A percentile compares a stretch with the other conserved stretches of the same genome.
phyloP scores from a whole-genome alignment of 2,329 filamentous ascomycete species.

The Phaeoacremonium minimum region DNA sequence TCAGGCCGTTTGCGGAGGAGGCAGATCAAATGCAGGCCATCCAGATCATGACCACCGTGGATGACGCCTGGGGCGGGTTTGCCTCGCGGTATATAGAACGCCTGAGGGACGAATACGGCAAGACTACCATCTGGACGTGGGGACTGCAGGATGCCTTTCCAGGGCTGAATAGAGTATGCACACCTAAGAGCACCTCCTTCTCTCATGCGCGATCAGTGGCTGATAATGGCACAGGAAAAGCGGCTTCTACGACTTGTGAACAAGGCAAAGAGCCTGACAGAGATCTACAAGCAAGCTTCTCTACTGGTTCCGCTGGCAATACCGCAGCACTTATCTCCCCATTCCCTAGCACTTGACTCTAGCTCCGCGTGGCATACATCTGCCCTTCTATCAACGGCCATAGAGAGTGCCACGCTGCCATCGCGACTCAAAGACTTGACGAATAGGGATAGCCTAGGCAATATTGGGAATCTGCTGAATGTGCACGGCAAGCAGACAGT shows the following conservation, averaged over 20 bases:
- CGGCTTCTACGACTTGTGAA: conserved; percentile 66
- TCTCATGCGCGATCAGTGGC: background rate
- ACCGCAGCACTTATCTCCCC: conserved; percentile 46
- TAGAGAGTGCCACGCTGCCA: conserved; percentile 77
- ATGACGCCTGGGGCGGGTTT: conserved; percentile 82
- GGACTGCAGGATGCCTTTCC: conserved; percentile 63
- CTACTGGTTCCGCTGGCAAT: conserved; percentile 73
- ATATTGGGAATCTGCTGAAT: conserved; percentile 65
- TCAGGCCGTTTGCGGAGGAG: conserved; percentile 85
- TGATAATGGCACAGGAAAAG: conserved; percentile 45
- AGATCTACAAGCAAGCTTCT: conserved; percentile 67
- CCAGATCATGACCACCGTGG: conserved; percentile 67
- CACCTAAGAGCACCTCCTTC: too few relatives aligned
- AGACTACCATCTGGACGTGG: conserved; percentile 83
- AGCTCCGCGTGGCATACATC: conserved; percentile 75
- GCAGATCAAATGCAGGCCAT: conserved; percentile 89
- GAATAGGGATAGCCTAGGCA: conserved; percentile 49
- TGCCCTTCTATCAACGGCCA: conserved; percentile 67
- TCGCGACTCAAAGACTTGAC: conserved; percentile 57
- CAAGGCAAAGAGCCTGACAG: conserved; percentile 65
- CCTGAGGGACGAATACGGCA: conserved; percentile 86
- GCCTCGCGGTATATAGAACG: conserved; percentile 68
- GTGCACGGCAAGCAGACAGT: conserved; percentile 76
- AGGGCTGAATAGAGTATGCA: conserved; percentile 47
- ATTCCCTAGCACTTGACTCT: conserved; percentile 54